Evolutionary conservation across 805 yeast genomes (phyloP).

Genomic region (Myxozyma geophila): DNA sequence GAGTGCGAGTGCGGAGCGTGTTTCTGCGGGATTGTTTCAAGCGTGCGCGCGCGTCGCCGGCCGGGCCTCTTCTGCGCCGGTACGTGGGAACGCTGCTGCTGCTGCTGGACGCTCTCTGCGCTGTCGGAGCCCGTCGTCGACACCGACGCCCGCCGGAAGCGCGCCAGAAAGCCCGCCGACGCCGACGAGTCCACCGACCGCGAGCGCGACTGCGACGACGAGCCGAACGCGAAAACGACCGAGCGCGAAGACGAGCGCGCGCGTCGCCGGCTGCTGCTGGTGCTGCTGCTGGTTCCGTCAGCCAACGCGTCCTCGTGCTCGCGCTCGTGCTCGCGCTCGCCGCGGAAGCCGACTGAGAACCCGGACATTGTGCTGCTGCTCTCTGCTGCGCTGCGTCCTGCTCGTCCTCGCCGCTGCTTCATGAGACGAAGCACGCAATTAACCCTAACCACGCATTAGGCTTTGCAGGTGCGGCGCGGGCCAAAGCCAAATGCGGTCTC

Average conservation of each 20-base stretch:
- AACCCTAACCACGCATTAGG: too few relatives aligned
- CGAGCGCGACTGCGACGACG: slow-evolving; percentile 25
- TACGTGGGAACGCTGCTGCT: background rate
- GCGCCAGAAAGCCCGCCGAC: slow-evolving; percentile 21
- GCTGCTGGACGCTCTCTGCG: background rate
- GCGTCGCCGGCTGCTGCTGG: background rate
- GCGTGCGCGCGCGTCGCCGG: slow-evolving; percentile 35
- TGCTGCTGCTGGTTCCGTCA: background rate
- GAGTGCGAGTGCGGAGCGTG: slow-evolving; percentile 8
- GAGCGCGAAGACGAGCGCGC: slow-evolving; percentile 28
- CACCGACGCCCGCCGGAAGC: slow-evolving; percentile 30
- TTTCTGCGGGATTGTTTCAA: slow-evolving; percentile 36
- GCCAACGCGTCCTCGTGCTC: background rate
- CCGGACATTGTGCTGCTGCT: slow-evolving; percentile 4
- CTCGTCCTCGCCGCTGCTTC: too few relatives aligned
- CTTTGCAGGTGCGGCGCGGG: too few relatives aligned
- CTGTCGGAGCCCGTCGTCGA: slow-evolving; percentile 28
- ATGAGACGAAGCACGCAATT: too few relatives aligned
- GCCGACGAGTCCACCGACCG: slow-evolving; percentile 24
- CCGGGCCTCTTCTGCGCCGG: slow-evolving; percentile 1
- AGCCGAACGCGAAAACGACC: slow-evolving; percentile 12
- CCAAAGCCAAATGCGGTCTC: too few relatives aligned
- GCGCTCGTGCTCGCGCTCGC: background rate
- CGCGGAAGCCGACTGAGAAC: slow-evolving; percentile 3
- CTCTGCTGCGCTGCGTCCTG: background rate